A percentile compares a stretch with the other conserved stretches of the same genome.
Evolutionary conservation across 2,329 filamentous ascomycete species (phyloP).

Genomic region (Metarhizium robertsii): DNA sequence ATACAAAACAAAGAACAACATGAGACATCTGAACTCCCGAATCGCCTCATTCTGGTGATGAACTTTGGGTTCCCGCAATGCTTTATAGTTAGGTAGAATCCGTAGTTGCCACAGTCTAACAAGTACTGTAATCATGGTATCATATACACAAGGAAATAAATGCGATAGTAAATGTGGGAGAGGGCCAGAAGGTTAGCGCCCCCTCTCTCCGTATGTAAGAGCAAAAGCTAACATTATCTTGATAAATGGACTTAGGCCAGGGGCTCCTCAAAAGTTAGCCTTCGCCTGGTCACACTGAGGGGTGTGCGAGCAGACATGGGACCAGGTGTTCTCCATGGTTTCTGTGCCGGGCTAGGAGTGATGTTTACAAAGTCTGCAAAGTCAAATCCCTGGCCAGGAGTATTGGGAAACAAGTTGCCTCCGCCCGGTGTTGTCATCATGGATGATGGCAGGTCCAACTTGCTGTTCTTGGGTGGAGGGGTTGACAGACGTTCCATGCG

Average conservation of each 20-base stretch:
- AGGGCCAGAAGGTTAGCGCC: neutral
- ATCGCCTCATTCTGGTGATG: neutral
- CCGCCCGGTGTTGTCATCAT: constrained; percentile 84
- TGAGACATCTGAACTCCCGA: neutral
- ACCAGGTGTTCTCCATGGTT: constrained; percentile 73
- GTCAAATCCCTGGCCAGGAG: constrained; percentile 77
- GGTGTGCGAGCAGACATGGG: constrained; percentile 46
- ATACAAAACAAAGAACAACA: neutral
- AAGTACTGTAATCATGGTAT: constrained; percentile 25
- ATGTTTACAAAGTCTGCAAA: constrained; percentile 97
- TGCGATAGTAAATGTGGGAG: constrained; percentile 3
- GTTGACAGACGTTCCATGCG: constrained; percentile 64
- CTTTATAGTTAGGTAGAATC: neutral
- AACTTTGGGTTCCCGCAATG: neutral
- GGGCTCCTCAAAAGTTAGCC: constrained; percentile 74
- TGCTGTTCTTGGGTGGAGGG: constrained; percentile 60
- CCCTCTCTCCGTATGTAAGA: neutral
- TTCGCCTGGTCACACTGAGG: constrained; percentile 59
- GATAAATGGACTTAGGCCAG: constrained; percentile 11
- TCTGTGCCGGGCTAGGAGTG: constrained; percentile 89
- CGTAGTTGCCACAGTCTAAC: constrained; percentile 9
- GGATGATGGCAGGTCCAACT: constrained; percentile 64
- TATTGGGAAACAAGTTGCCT: constrained; percentile 60
- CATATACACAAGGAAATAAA: constrained; percentile 21
- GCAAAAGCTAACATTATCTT: neutral